Percentiles rank a stretch among this genome's conserved stretches.
Evolutionary conservation across 257 asterid genomes (phyloP).

Genomic region (Scutellaria galericulata): DNA sequence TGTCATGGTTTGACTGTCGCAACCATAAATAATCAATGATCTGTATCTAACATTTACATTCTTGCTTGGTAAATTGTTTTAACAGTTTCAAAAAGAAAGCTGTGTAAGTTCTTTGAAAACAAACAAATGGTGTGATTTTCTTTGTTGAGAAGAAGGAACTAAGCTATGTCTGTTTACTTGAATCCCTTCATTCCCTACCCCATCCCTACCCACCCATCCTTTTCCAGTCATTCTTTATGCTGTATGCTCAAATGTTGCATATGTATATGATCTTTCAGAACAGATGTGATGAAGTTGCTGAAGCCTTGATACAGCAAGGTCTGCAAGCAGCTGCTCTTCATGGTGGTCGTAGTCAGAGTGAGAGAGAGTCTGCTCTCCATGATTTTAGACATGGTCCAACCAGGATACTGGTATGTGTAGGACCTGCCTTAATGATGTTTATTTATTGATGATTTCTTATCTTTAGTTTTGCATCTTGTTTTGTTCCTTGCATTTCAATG

Average conservation of each 20-base stretch:
- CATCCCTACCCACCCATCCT: neutral
- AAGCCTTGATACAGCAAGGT: constrained; percentile 76
- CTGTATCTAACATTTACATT: neutral
- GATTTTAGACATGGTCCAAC: constrained; percentile 81
- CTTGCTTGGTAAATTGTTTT: constrained; percentile 22
- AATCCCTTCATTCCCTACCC: constrained; percentile 1
- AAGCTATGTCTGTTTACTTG: neutral
- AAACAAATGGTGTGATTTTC: constrained; percentile 10
- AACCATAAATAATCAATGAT: neutral
- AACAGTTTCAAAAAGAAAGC: neutral
- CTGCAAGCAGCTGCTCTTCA: constrained; percentile 83
- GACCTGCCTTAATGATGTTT: constrained; percentile 15
- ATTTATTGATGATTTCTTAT: constrained; percentile 23
- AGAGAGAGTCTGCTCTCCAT: constrained; percentile 83
- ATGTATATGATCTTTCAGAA: constrained; percentile 56
- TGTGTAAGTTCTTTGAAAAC: neutral
- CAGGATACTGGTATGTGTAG: constrained; percentile 63
- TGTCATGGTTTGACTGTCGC: constrained; percentile 18
- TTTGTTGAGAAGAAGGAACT: neutral
- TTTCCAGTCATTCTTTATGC: neutral
- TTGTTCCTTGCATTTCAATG: constrained; percentile 22
- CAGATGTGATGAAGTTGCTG: constrained; percentile 94
- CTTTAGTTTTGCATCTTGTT: constrained; percentile 32
- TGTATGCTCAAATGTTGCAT: constrained; percentile 37
- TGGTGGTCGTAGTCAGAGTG: constrained; percentile 94